Conservation (phyloP, 768 basidiomycete species). For the Fibroporia radiculosa region DNA sequence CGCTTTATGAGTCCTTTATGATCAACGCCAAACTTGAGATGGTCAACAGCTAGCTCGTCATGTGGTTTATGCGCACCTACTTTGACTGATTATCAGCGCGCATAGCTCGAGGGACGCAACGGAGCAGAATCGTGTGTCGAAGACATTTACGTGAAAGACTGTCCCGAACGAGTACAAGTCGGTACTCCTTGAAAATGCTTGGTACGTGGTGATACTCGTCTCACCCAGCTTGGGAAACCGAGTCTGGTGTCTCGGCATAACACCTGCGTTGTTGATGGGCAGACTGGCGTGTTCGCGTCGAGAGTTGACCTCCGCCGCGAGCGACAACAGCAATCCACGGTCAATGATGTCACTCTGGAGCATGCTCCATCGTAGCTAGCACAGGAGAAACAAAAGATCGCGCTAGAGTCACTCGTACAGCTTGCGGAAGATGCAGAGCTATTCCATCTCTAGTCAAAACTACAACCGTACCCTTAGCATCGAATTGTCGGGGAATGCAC, state of each 20-base stretch:
- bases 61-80: conserved; percentile 9
- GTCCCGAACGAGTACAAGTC: conserved; percentile 52
- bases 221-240: conserved; percentile 26
- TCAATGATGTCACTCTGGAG: conserved; percentile 61
- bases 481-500: too few species aligned
- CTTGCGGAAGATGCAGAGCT: conserved; percentile 56
- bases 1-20: conserved; percentile 53
- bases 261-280: conserved; percentile 75
- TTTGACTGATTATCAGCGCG: conserved; percentile 51
- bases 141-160: conserved; percentile 63
- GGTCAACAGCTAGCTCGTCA: conserved; percentile 52
- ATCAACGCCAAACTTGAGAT: conserved; percentile 66
- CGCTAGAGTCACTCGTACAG: too few species aligned
- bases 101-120: conserved; percentile 73
- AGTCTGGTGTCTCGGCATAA: conserved; percentile 30
- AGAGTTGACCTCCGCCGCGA: conserved; percentile 47
- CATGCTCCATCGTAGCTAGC: too few species aligned
- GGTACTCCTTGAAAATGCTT: conserved; percentile 60
- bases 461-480: conserved; percentile 55
- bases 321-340: conserved; percentile 46
- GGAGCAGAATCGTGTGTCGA: conserved; percentile 67
- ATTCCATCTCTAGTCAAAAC: conserved; percentile 73
- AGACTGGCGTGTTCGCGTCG: conserved; percentile 66
- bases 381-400: too few species aligned
- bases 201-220: conserved; percentile 36